Base-by-base conservation (phyloP, 1,284 basidiomycete genomes). In the Irpex lacteus region DNA sequence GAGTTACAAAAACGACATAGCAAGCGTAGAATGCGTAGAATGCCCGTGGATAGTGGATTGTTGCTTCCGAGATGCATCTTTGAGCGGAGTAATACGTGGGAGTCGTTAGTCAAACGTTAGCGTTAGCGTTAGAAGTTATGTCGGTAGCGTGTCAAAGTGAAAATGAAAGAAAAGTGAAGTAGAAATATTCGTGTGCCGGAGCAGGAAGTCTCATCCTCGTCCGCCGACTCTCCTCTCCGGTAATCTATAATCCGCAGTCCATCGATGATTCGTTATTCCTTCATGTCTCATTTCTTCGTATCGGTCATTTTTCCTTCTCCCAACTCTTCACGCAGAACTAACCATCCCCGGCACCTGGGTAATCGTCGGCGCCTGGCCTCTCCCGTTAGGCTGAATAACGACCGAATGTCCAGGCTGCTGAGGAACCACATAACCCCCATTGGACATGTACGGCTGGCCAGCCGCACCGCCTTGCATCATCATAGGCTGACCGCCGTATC, bases 361-460 rank as follows among this genome's bases (percentile, higher is more conserved):
- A 61, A 92, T 77, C n/a, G 82, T 81, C 15, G 89, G 79, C 21
- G 84, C 80, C 56, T 79, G 81, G 52, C 90, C 89, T 67, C 85
- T 83, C 60, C 81, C 67, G 60, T 85, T 85, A 52, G 87, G 89
- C 68, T 90, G 89, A 66, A 92, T 86, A 60, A 91, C 78, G 66
- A 90, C 78, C n/a, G 88, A 85, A 69, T 86, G 83, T 15, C 89
- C 89, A 62, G 85, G 84, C 62, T 77, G 74, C 64, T 84, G 82
- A 67, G 81, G 81, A 56, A 84, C 71, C 60, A 76, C 73, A 68
- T 76, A 73, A 38, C 73, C 73, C 62, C 70, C 66, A 59, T 63
- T 65, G 21, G 63, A 57, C 59, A 69, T 61, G 58, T 62, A 61
- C 19, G 40, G 67, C 38, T 52, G 61, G 59, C 50, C 47, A 60